Evolutionary conservation across 2,329 filamentous ascomycete species (phyloP), one percentile per base, ranked within the genome.

Genomic region (Nannizziopsis arthrosporioides): DNA sequence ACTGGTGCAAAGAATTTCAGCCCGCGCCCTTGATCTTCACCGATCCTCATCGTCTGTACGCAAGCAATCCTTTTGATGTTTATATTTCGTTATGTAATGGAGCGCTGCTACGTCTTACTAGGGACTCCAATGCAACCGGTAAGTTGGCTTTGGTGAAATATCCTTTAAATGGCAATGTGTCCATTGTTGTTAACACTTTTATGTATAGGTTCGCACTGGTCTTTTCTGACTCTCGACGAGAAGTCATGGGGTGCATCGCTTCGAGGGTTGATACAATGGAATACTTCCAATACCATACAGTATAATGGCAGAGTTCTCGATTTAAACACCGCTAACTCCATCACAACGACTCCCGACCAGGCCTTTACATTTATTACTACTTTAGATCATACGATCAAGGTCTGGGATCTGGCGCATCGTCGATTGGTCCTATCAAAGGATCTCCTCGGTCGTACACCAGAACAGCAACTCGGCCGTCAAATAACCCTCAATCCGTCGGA

Each of bases 391-490:
- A 82, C 81, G 9, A 70, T 98, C 61, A 82, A 88, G 59, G 81
- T 92, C 35, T 96, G 92, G 90, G 92, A 94, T 60, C 73, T 90
- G 30, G 72, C 78, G n/a, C 85, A 78, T 35, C 89, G 89, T 41
- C 84, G 82, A 61, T 77, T 93, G 47, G 77, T 85, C 4, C 79
- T 80, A 48, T 81, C 82, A 5, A 80, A 80, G 56, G 90, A 98
- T 64, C 73, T 98, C 30, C 66, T 96, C 12, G 80, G 83, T 56
- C 75, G 81, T 15, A 70, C 76, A 30, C 67, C 78, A 46, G 77
- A 83, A 44, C 74, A 80, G 1, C 79, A 85, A 43, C 84, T 89
- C 47, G 67, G 76, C 17, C 73, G 76, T n/a, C 82, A 83, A 52
- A 86, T 85, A 70, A 76, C 80, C 2, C 79, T 96, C 53, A 85